Evolutionary conservation across 257 asterid genomes (phyloP).

Genomic region (Ophiorrhiza pumila): DNA sequence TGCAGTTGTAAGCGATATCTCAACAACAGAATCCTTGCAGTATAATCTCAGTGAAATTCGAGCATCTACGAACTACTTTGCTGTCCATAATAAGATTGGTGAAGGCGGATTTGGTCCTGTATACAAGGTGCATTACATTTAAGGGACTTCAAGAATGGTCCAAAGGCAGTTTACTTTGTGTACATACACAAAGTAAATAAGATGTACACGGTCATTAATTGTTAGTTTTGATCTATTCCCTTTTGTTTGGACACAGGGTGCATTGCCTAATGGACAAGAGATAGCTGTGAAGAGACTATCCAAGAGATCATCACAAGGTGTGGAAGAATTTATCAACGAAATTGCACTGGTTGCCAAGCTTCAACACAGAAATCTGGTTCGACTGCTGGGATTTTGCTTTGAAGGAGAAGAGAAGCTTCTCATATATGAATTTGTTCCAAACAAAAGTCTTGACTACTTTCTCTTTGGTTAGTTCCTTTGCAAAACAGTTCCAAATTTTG

Average conservation of each 20-base stretch:
- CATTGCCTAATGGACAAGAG: conserved; percentile 19
- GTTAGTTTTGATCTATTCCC: too few relatives aligned
- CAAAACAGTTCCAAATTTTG: too few relatives aligned
- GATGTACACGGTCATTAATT: too few relatives aligned
- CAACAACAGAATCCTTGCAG: neutral
- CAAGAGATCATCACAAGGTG: conserved; percentile 21
- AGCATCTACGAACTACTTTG: conserved; percentile 22
- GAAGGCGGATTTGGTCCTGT: conserved; percentile 34
- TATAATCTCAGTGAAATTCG: conserved; percentile 6
- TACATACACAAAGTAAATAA: too few relatives aligned
- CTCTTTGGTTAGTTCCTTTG: too few relatives aligned
- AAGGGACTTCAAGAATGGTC: neutral
- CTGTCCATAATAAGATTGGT: conserved; percentile 5
- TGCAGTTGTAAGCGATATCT: neutral
- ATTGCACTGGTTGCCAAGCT: conserved; percentile 21
- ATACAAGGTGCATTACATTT: conserved; percentile 20
- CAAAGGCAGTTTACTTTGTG: too few relatives aligned
- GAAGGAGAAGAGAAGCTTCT: conserved; percentile 29
- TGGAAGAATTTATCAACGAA: conserved; percentile 23
- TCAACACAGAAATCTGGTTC: conserved; percentile 32
- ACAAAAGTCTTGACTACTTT: conserved; percentile 26
- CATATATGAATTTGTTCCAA: conserved; percentile 28
- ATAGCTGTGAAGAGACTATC: conserved; percentile 35
- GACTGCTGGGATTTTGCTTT: conserved; percentile 27
- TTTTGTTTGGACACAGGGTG: conserved; percentile 26